These are phyloP conservation scores for Saksenaea vasiformis DNA, from an alignment of 371 early-diverging fungal species.

Conservation along the genomic window DNA sequence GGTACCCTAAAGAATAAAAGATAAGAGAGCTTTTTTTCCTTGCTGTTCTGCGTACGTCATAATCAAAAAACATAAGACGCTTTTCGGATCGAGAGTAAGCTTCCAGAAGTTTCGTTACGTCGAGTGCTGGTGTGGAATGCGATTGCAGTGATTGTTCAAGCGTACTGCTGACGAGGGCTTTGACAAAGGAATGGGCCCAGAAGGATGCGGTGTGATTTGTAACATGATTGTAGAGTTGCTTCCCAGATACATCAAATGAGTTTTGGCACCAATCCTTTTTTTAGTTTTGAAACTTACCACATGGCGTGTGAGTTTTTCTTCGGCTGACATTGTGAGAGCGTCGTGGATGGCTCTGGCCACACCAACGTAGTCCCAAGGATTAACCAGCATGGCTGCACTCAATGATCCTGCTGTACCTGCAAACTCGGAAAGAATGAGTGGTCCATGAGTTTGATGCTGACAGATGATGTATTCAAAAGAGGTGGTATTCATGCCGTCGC, in stretches of 20 bases:
- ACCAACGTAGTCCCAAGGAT: conserved; percentile 94
- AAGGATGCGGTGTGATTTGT: conserved; percentile 81
- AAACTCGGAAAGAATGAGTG: conserved; percentile 95
- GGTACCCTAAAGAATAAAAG: conserved; percentile 68
- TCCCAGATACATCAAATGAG: neutral
- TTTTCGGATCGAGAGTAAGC: conserved; percentile 57
- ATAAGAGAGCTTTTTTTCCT: conserved; percentile 14
- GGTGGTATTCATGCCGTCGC: conserved; percentile 99
- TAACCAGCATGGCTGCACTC: conserved; percentile 86
- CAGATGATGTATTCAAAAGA: conserved; percentile 97
- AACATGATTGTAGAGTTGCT: conserved; percentile 83
- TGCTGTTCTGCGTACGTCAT: conserved; percentile 62
- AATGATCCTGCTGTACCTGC: conserved; percentile 95
- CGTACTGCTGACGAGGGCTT: conserved; percentile 41
- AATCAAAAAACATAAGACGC: conserved; percentile 82
- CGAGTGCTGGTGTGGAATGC: conserved; percentile 68
- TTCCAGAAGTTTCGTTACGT: conserved; percentile 38
- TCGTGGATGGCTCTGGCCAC: conserved; percentile 90
- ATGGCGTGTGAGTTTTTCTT: conserved; percentile 83
- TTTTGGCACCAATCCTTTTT: conserved; percentile 39
- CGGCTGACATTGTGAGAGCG: conserved; percentile 77
- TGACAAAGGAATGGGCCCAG: conserved; percentile 88
- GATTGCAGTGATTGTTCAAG: conserved; percentile 40
- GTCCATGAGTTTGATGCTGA: conserved; percentile 88
- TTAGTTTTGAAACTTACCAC: conserved; percentile 69